Conservation (phyloP, 2,329 filamentous ascomycete species). For the Diaporthe australafricana region DNA sequence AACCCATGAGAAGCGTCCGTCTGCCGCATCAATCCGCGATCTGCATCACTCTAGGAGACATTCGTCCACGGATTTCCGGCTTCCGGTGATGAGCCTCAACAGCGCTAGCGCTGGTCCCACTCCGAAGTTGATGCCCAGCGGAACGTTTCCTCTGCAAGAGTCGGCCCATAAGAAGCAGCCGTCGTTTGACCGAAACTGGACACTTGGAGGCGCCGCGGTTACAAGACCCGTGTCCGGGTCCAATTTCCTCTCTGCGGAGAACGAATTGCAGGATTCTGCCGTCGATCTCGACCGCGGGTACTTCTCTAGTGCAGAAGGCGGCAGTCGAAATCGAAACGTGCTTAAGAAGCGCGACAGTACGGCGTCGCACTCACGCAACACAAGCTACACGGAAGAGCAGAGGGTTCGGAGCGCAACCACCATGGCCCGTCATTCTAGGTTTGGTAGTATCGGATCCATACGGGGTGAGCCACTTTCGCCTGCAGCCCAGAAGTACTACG, state of each 20-base stretch:
- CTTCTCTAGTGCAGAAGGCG: conserved; percentile 89
- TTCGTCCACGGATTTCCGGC: conserved; percentile 80
- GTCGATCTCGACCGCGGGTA: conserved; percentile 87
- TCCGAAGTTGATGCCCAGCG: conserved; percentile 57
- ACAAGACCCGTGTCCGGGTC: conserved; percentile 37
- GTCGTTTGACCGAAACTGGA: conserved; percentile 79
- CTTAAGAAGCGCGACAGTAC: conserved; percentile 81
- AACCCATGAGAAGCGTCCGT: conserved; percentile 71
- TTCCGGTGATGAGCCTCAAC: conserved; percentile 49
- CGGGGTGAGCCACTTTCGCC: conserved; percentile 71
- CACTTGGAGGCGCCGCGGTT: conserved; percentile 63
- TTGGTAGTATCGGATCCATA: conserved; percentile 82
- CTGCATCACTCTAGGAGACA: conserved; percentile 87
- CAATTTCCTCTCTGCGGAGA: conserved; percentile 63
- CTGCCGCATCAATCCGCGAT: conserved; percentile 84
- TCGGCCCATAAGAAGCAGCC: conserved; percentile 71
- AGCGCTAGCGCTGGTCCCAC: conserved; percentile 46
- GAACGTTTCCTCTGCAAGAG: conserved; percentile 55
- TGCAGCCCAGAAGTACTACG: conserved; percentile 79
- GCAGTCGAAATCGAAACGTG: conserved; percentile 80
- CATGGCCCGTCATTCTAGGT: conserved; percentile 79
- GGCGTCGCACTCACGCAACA: conserved; percentile 72
- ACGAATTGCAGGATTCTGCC: conserved; percentile 58
- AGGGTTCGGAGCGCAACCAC: conserved; percentile 73
- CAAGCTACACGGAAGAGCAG: conserved; percentile 83